These are phyloP conservation scores for Paecilomyces sp. DNA, from an alignment of 2,329 filamentous ascomycete genomes.

Conservation along the genomic window DNA sequence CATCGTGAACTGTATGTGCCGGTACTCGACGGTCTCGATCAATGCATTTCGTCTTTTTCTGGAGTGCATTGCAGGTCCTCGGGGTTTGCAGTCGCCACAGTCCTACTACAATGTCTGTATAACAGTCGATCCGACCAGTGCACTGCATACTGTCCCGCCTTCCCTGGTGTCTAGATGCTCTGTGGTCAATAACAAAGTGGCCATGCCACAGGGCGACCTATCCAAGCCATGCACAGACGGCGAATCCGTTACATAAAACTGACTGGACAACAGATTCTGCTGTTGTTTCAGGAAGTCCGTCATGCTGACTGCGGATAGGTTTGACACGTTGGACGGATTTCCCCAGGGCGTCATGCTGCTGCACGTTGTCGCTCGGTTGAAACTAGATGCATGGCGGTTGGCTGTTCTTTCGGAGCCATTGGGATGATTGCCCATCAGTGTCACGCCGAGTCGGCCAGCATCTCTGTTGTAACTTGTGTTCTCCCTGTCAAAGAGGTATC, in stretches of 20 bases:
- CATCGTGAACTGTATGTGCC: not conserved
- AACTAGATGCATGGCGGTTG: not conserved
- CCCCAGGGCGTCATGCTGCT: not conserved
- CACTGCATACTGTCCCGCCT: not conserved
- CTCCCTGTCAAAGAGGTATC: not conserved
- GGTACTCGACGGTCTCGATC: not conserved
- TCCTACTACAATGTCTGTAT: not conserved
- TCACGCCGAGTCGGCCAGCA: not conserved
- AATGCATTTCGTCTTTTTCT: not conserved
- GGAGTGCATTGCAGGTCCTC: not conserved
- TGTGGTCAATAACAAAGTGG: not conserved
- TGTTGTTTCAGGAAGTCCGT: not conserved
- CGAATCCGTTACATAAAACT: not conserved
- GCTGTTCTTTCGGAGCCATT: not conserved
- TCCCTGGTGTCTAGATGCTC: not conserved
- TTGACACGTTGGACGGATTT: not conserved
- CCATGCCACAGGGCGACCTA: not conserved
- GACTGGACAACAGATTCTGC: not conserved
- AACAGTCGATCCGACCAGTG: not conserved
- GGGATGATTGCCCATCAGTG: not conserved
- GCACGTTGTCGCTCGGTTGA: not conserved
- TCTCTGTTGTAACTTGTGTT: not conserved
- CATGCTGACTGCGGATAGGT: not conserved
- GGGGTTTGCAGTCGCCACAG: not conserved
- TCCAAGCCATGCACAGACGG: not conserved